Evolutionary conservation across 2,329 filamentous ascomycete genomes (phyloP).

Genomic region (Penicillium sp.): DNA sequence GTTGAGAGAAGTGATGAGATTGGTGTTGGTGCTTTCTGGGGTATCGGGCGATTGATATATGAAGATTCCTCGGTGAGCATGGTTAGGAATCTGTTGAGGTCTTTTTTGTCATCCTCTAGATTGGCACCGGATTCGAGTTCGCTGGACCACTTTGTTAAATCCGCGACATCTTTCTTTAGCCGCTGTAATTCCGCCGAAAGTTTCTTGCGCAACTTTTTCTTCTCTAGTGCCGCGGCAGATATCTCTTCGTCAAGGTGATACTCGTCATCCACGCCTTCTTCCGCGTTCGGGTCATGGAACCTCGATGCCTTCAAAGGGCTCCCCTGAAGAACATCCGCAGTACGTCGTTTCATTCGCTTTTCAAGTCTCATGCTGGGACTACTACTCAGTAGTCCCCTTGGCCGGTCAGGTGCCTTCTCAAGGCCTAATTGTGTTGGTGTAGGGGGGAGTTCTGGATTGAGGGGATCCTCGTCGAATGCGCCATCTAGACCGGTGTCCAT

Average conservation of each 20-base stretch:
- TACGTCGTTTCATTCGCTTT: constrained; percentile 31
- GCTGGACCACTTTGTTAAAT: constrained; percentile 63
- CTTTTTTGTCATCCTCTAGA: constrained; percentile 39
- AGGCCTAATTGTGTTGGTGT: constrained; percentile 48
- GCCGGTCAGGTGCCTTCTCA: constrained; percentile 38
- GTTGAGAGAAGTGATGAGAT: constrained; percentile 44
- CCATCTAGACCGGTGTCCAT: constrained; percentile 21
- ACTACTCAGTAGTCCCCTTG: constrained; percentile 38
- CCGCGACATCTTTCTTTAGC: constrained; percentile 63
- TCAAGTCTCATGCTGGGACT: constrained; percentile 41
- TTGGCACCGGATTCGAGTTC: constrained; percentile 47
- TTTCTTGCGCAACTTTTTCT: constrained; percentile 57
- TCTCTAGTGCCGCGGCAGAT: constrained; percentile 42
- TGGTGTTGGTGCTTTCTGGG: constrained; percentile 26
- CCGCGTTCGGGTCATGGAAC: constrained; percentile 18
- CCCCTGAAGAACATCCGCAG: constrained; percentile 25
- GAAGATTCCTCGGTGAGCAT: constrained; percentile 36
- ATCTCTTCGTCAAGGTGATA: constrained; percentile 13
- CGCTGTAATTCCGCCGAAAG: constrained; percentile 61
- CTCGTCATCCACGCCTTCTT: constrained; percentile 16
- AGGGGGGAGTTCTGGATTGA: constrained; percentile 68
- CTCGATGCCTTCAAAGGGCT: constrained; percentile 37
- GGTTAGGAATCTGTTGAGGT: constrained; percentile 33
- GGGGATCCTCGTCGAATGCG: constrained; percentile 34
- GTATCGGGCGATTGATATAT: constrained; percentile 25